Evolutionary conservation across 768 basidiomycete genomes (phyloP).

Genomic region (Suillus subluteus): DNA sequence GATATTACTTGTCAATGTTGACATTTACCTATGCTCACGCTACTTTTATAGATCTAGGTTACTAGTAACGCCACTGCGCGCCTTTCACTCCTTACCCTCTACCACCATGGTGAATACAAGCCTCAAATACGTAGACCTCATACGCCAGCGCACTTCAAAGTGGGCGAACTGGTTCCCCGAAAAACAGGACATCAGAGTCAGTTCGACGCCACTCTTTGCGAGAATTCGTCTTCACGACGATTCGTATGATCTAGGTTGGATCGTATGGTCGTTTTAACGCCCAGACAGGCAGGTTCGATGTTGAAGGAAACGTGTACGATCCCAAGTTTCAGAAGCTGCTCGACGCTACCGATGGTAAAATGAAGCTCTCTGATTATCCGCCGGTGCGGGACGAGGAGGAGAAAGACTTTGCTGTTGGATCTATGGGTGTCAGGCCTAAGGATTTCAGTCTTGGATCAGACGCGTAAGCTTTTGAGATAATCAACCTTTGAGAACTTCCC

Average conservation of each 20-base stretch:
- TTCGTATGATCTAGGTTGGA: constrained; percentile 22
- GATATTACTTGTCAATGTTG: not conserved
- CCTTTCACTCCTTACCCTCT: not conserved
- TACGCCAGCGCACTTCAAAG: constrained; percentile 33
- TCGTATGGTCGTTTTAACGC: constrained; percentile 33
- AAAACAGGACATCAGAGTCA: constrained; percentile 32
- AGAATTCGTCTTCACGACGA: not conserved
- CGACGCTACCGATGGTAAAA: constrained; percentile 21
- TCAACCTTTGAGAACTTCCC: not conserved
- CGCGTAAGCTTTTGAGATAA: constrained; percentile 15
- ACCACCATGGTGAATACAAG: not conserved
- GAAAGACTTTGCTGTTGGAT: constrained; percentile 26
- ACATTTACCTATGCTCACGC: constrained; percentile 1
- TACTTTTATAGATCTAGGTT: constrained; percentile 2
- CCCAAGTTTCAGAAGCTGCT: constrained; percentile 16
- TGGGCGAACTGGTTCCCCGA: constrained; percentile 44
- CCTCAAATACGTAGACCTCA: constrained; percentile 39
- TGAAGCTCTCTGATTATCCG: constrained; percentile 25
- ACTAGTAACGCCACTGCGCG: constrained; percentile 1
- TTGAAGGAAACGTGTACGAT: constrained; percentile 31
- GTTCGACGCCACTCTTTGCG: constrained; percentile 1
- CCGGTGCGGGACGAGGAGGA: constrained; percentile 21
- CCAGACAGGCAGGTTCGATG: constrained; percentile 30
- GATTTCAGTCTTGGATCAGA: constrained; percentile 19
- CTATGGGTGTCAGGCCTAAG: constrained; percentile 20